Conservation (phyloP, 208 protist genomes). For the Crithidia acanthocephali region DNA sequence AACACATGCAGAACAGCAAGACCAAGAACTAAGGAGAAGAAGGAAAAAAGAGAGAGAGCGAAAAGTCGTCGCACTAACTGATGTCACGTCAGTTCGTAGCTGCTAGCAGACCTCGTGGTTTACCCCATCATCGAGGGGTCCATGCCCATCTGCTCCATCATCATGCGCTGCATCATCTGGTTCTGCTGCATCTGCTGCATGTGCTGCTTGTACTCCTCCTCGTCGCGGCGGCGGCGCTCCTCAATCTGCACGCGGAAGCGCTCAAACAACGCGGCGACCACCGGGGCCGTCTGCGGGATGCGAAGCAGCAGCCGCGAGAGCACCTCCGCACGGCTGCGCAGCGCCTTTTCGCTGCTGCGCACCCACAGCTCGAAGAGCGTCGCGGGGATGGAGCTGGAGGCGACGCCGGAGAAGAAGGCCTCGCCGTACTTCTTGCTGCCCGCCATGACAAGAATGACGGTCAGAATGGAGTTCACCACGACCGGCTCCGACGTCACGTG, state of each 20-base stretch:
- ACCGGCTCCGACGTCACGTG: constrained; percentile 45
- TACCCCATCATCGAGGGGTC: constrained; percentile 57
- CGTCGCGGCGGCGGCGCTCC: constrained; percentile 79
- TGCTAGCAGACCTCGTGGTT: neutral
- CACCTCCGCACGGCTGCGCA: constrained; percentile 74
- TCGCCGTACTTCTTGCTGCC: constrained; percentile 53
- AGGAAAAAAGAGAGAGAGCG: constrained; percentile 12
- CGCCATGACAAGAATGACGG: constrained; percentile 76
- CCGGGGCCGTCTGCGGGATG: constrained; percentile 41
- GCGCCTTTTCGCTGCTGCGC: constrained; percentile 55
- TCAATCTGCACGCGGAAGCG: constrained; percentile 71
- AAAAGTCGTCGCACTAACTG: too few relatives aligned
- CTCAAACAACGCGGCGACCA: constrained; percentile 51
- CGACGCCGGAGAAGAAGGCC: constrained; percentile 63
- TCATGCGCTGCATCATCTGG: constrained; percentile 89
- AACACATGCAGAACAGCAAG: too few relatives aligned
- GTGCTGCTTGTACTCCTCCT: constrained; percentile 80
- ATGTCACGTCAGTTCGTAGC: too few relatives aligned
- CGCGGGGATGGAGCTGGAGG: constrained; percentile 47
- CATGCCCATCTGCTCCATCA: constrained; percentile 92
- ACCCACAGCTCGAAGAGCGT: constrained; percentile 83
- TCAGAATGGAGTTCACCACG: constrained; percentile 70
- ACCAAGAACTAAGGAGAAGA: neutral
- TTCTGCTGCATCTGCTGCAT: constrained; percentile 84
- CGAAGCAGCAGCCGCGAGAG: constrained; percentile 66